phyloP scores from a whole-genome alignment of 2,329 filamentous ascomycete genomes.

The Tolypocladium sp. region DNA sequence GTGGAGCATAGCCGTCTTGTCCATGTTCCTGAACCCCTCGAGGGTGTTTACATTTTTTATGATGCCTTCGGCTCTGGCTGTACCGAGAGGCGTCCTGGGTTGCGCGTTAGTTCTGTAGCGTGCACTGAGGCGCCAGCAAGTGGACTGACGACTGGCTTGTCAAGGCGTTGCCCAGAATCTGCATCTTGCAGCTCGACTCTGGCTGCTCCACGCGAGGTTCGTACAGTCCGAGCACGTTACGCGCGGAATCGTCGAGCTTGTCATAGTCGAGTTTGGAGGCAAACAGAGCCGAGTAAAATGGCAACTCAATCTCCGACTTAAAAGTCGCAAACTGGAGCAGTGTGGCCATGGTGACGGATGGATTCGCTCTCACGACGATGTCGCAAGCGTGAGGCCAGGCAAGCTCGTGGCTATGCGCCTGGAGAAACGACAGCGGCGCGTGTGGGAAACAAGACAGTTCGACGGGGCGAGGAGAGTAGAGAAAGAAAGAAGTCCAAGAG shows the following conservation, averaged over 20 bases:
- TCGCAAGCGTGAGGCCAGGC: background rate
- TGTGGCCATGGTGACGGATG: constrained; percentile 35
- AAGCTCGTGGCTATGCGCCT: background rate
- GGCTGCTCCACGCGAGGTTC: constrained; percentile 69
- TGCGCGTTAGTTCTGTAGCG: constrained; percentile 15
- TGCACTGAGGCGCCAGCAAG: background rate
- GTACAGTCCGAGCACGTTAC: constrained; percentile 79
- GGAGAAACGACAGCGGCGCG: background rate
- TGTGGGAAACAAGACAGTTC: background rate
- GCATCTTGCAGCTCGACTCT: constrained; percentile 76
- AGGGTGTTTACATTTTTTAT: constrained; percentile 96
- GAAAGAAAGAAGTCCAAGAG: background rate
- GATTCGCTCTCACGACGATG: background rate
- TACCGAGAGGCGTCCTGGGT: constrained; percentile 55
- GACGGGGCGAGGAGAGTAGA: background rate
- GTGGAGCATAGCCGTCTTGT: constrained; percentile 70
- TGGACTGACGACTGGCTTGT: constrained; percentile 67
- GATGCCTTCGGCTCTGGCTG: constrained; percentile 79
- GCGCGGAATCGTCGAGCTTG: constrained; percentile 88
- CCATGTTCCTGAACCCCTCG: constrained; percentile 80
- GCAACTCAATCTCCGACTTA: constrained; percentile 86
- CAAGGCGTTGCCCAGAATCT: constrained; percentile 79
- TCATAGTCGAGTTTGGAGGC: constrained; percentile 93
- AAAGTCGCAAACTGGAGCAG: constrained; percentile 72
- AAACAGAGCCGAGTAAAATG: constrained; percentile 91